Percentiles rank a stretch among this genome's conserved stretches.
Evolutionary conservation across 1,139 yeast genomes (phyloP).

Genomic region (Hanseniaspora sp.): DNA sequence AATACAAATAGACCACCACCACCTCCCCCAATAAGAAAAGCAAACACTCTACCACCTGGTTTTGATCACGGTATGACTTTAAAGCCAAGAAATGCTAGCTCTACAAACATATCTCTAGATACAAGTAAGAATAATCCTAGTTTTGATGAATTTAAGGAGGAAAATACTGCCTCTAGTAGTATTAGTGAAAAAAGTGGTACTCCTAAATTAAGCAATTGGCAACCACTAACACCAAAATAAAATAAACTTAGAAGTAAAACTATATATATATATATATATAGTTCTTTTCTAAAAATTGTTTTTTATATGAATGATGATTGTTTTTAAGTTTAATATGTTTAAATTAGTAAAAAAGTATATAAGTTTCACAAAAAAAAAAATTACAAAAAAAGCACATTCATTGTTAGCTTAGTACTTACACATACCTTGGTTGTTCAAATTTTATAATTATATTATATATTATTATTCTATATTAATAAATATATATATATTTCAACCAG

Average conservation of each 20-base stretch:
- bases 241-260: not conserved
- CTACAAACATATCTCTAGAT: slow-evolving; percentile 17
- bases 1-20: slow-evolving; percentile 19
- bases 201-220: slow-evolving; percentile 37
- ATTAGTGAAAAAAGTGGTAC: slow-evolving; percentile 30
- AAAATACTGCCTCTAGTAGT: slow-evolving; percentile 20
- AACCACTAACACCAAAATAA: slow-evolving; percentile 44
- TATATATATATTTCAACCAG: too few relatives aligned
- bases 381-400: too few relatives aligned
- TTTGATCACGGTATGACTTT: slow-evolving; percentile 17
- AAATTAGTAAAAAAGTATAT: too few relatives aligned
- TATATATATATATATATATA: not conserved
- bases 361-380: too few relatives aligned
- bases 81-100: slow-evolving; percentile 15
- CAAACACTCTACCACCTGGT: slow-evolving; percentile 15
- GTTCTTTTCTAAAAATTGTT: not conserved
- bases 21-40: slow-evolving; percentile 4
- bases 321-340: too few relatives aligned
- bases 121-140: not conserved
- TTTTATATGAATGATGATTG: too few relatives aligned
- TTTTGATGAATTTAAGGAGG: slow-evolving; percentile 12
- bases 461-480: too few relatives aligned
- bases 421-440: too few relatives aligned
- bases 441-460: too few relatives aligned
- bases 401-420: too few relatives aligned